A percentile compares a stretch with the other conserved stretches of the same genome.
Evolutionary conservation across 2,329 filamentous ascomycete species (phyloP).

Genomic region (Emergomyces pasteurianus): DNA sequence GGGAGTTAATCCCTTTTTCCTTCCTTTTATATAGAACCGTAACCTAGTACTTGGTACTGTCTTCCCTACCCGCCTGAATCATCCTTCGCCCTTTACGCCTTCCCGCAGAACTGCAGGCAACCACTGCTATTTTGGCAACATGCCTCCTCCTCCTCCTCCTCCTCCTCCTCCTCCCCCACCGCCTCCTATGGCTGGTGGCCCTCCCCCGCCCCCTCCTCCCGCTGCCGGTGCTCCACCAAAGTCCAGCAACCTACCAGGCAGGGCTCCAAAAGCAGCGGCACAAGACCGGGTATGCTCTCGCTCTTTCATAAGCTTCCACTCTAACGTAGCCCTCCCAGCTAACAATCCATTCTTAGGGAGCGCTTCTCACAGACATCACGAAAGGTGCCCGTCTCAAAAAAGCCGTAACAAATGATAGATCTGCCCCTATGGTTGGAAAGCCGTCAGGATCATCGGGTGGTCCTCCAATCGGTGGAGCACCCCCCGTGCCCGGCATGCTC

Average conservation of each 20-base stretch:
- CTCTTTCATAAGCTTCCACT: not conserved
- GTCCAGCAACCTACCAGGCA: slow-evolving; percentile 38
- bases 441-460: slow-evolving; percentile 45
- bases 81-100: not conserved
- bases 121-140: slow-evolving; percentile 14
- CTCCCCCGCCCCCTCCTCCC: slow-evolving; percentile 51
- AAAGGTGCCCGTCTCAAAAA: slow-evolving; percentile 76
- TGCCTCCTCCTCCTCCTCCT: slow-evolving; percentile 50
- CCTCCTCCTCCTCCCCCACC: slow-evolving; percentile 57
- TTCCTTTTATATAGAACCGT: not conserved
- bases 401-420: slow-evolving; percentile 82
- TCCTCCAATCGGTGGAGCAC: slow-evolving; percentile 59
- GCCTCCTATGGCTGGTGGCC: slow-evolving; percentile 43
- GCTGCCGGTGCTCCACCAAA: slow-evolving; percentile 45
- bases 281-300: slow-evolving; percentile 49
- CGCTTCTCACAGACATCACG: slow-evolving; percentile 73
- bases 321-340: slow-evolving; percentile 4
- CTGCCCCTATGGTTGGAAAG: slow-evolving; percentile 58
- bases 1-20: not conserved
- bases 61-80: not conserved
- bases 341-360: slow-evolving; percentile 48
- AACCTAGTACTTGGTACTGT: not conserved
- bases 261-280: slow-evolving; percentile 43
- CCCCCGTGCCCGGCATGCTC: slow-evolving; percentile 59
- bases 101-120: not conserved